Evolutionary conservation across 345 rosid species (phyloP).

Genomic region (Salix viminalis): DNA sequence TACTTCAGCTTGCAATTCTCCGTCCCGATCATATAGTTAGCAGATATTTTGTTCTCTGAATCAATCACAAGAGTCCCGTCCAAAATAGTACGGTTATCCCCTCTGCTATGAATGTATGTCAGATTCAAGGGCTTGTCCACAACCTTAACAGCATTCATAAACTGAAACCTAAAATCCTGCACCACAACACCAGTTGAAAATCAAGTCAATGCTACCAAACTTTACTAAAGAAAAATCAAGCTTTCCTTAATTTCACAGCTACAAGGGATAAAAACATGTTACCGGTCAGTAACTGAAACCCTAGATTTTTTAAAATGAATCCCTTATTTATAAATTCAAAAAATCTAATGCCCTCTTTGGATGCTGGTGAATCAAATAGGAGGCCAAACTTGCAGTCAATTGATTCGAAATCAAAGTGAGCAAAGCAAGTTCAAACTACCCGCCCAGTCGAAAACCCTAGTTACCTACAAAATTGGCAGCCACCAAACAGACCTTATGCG

Average conservation of each 20-base stretch:
- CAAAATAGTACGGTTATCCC: slow-evolving; percentile 59
- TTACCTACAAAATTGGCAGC: background rate
- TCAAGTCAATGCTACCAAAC: background rate
- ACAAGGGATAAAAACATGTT: background rate
- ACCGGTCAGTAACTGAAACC: background rate
- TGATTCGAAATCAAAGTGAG: too few species aligned
- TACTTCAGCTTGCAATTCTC: slow-evolving; percentile 82
- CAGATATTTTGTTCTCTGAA: slow-evolving; percentile 71
- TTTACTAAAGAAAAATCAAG: background rate
- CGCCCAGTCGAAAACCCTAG: background rate
- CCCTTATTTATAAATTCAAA: background rate
- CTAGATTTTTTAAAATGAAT: background rate
- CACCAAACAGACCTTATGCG: background rate
- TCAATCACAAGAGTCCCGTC: slow-evolving; percentile 61
- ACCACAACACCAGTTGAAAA: background rate
- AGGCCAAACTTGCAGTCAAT: background rate
- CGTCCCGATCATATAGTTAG: slow-evolving; percentile 67
- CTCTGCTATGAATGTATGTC: slow-evolving; percentile 69
- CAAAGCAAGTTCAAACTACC: background rate
- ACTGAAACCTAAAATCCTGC: slow-evolving; percentile 91
- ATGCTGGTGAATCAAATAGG: background rate
- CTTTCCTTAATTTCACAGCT: background rate
- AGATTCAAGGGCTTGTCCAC: slow-evolving; percentile 77
- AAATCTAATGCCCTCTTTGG: background rate
- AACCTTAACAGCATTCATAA: slow-evolving; percentile 68